Base-by-base conservation (phyloP, 352 stramenopile genomes). In the Blastocystis sp. region DNA sequence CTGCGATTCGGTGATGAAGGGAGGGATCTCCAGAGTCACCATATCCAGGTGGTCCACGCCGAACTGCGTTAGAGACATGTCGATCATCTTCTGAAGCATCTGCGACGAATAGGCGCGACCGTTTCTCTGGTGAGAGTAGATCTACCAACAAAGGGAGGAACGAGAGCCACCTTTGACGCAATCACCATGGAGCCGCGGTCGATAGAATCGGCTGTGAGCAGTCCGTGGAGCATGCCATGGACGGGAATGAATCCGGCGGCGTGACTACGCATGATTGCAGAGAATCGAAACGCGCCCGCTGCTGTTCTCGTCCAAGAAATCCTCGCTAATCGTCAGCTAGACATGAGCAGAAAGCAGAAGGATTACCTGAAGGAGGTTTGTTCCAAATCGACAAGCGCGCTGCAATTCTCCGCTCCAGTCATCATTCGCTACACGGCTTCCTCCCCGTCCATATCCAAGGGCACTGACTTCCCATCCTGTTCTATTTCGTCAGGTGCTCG, bases 361-460 rank as follows among this genome's bases (percentile, higher is more conserved):
- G 28, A 38, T 4, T 68, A 38, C 74, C n/a, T 84, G 74, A 64
- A 84, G 38, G 7, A 84, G 21, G 34, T 84, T 84, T 2, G 52
- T 68, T 68, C 74, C 74, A 69, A 84, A 84, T 9, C 74, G 6
- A 17, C 74, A 84, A 17, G 74, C 74, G 11, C 74, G 74, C 40
- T 84, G 74, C 54, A 84, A 59, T 57, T 84, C 74, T 10, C 74
- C 74, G 69, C 74, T 84, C 74, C 74, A 84, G 48, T 84, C 74
- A 45, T 84, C 74, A 68, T 84, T 84, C n/a, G 65, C 17, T 21
- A 84, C 28, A 24, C 74, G 74, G 52, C 74, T 84, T 21, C 74
- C 74, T 21, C 74, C 74, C 28, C 74, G 24, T 54, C 74, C 60
- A 28, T 84, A 84, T 57, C 74, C 54, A 7, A 84, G 34, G 2